Evolutionary conservation across 306 rosid genomes (phyloP), one percentile per base, ranked within the genome.

Genomic region (Lathyrus aphaca): DNA sequence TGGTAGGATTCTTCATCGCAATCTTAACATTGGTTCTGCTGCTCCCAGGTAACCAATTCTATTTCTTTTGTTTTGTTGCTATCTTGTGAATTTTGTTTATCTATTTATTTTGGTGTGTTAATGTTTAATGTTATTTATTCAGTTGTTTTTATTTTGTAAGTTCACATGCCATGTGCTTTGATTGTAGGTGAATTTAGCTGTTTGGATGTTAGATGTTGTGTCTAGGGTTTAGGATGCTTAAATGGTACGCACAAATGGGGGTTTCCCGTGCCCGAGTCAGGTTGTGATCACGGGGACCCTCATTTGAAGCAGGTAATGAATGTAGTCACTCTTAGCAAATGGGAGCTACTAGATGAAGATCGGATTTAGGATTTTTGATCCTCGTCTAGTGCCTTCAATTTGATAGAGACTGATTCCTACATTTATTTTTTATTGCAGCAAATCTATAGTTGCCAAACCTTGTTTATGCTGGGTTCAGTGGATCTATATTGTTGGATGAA

Each of bases 1-100:
- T 43, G 92, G 74, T 23, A 78, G 99, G 16, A 86, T 94, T 79
- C 92, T 94, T 75, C 99, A 88, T 79, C 92, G 97, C n/a, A 87
- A 82, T 58, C 59, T 90, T 65, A 90, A 85, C 55, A 84, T 90
- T 12, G 82, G 86, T 19, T 12, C 32, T 14, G 2, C 91, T 65
- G 77, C 89, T 68, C 66, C 94, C 38, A 89, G 95, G 99, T 94
- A 65, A 11, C 32, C 12, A 48, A 16, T 66, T 66, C 35, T 35
- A 1, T 32, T 5, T 5, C 39, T 19, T 11, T 10, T 56, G 30
- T 64, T 27, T 14, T 15, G 21, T 63, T 66, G 15, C 2, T 56
- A 5, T 44, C 7, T 12, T 51, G 65, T 50, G 61, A 42, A 17
- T 15, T 43, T 29, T 10, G 29, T 19, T 66, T 45, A 4, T 5